These are phyloP conservation scores for Jatropha curcas DNA, from an alignment of 345 rosid genomes.

Conservation along the genomic window DNA sequence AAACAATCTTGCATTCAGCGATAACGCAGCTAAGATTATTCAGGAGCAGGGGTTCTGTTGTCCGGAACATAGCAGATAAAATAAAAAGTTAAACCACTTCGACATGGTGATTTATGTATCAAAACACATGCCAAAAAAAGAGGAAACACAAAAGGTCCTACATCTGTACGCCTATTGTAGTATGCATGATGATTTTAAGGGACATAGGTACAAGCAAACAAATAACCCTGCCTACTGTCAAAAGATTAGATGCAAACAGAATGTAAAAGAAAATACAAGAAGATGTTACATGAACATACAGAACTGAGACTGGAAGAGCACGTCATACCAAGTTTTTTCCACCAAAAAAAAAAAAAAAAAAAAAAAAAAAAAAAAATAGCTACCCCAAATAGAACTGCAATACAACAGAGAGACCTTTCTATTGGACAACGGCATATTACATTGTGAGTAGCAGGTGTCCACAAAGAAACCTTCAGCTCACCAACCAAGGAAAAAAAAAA, in stretches of 20 bases:
- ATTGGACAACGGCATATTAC: too few species aligned
- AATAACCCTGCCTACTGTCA: neutral
- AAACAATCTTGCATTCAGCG: slow-evolving; percentile 92
- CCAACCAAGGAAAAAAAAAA: too few species aligned
- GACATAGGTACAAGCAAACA: neutral
- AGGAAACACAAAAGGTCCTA: neutral
- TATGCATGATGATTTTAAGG: neutral
- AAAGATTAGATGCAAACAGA: neutral
- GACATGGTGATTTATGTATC: slow-evolving; percentile 2
- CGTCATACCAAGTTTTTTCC: too few species aligned
- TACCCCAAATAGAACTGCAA: too few species aligned
- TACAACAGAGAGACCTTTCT: too few species aligned
- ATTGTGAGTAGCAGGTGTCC: too few species aligned
- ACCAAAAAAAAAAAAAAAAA: too few species aligned
- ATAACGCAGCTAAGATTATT: slow-evolving; percentile 87
- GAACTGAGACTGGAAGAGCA: too few species aligned
- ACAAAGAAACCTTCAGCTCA: too few species aligned
- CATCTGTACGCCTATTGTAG: neutral
- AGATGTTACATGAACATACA: too few species aligned
- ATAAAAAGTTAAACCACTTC: slow-evolving; percentile 15
- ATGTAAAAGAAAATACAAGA: neutral
- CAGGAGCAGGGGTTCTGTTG: slow-evolving; percentile 95
- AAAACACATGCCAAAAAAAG: neutral
- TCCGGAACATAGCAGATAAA: slow-evolving; percentile 25
- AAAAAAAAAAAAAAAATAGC: too few species aligned